phyloP scores from a whole-genome alignment of 2,329 filamentous ascomycete genomes.

The Esteya vermicola region DNA sequence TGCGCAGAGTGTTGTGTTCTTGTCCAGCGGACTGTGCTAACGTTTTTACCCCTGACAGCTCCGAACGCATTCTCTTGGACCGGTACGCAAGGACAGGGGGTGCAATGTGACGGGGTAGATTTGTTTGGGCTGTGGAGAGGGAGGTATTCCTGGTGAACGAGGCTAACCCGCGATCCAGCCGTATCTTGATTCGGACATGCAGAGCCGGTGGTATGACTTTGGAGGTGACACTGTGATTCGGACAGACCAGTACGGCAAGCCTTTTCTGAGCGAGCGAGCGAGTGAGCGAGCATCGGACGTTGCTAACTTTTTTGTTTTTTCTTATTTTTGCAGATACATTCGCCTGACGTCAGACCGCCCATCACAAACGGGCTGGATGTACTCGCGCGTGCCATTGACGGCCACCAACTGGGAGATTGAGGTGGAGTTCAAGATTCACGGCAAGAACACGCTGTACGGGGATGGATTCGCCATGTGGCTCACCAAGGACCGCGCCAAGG shows the following conservation, averaged over 20 bases:
- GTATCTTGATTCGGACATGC: conserved; percentile 95
- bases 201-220: conserved; percentile 98
- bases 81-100: conserved; percentile 37
- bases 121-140: background rate
- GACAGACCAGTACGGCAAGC: conserved; percentile 44
- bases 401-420: conserved; percentile 99
- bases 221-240: conserved; percentile 84
- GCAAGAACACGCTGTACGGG: conserved; percentile 78
- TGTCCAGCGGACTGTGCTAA: conserved; percentile 5
- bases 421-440: conserved; percentile 88
- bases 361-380: conserved; percentile 86
- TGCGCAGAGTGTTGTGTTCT: background rate
- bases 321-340: conserved; percentile 52
- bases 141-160: background rate
- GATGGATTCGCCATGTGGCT: conserved; percentile 98
- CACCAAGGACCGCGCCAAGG: conserved; percentile 74
- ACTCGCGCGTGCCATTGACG: conserved; percentile 84
- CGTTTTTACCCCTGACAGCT: conserved; percentile 48
- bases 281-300: background rate
- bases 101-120: background rate
- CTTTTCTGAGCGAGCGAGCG: no score
- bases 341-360: conserved; percentile 82
- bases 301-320: background rate
- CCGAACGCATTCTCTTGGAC: conserved; percentile 70
- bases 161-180: conserved; percentile 40